phyloP scores from a whole-genome alignment of 345 rosid genomes.

The Litchi chinensis region DNA sequence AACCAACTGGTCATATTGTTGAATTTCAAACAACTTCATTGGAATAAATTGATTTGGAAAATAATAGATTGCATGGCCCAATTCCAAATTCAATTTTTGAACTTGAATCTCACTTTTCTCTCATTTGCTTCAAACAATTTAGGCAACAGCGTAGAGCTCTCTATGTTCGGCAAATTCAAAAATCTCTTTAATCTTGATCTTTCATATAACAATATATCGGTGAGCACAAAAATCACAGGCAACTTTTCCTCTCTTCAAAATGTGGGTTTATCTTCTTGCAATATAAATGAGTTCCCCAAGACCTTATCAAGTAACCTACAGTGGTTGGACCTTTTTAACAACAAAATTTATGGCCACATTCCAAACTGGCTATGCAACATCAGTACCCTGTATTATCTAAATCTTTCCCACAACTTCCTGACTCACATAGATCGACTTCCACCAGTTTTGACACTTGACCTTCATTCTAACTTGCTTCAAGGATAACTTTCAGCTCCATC shows the following conservation, averaged over 20 bases:
- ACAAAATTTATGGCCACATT: neutral
- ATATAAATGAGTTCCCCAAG: slow-evolving; percentile 26
- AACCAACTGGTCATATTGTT: slow-evolving; percentile 9
- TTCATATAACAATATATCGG: neutral
- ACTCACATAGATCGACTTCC: too few species aligned
- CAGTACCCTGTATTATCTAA: too few species aligned
- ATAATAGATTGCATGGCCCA: slow-evolving; percentile 22
- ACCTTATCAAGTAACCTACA: neutral
- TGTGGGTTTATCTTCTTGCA: slow-evolving; percentile 24
- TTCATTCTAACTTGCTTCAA: too few species aligned
- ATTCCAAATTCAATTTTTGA: slow-evolving; percentile 22
- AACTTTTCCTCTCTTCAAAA: slow-evolving; percentile 3
- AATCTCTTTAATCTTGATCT: slow-evolving; percentile 24
- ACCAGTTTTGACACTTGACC: too few species aligned
- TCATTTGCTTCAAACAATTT: slow-evolving; percentile 11
- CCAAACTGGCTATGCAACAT: too few species aligned
- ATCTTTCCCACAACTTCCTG: too few species aligned
- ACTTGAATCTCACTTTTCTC: neutral
- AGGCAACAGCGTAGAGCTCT: slow-evolving; percentile 17
- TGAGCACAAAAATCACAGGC: neutral
- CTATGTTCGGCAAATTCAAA: slow-evolving; percentile 18
- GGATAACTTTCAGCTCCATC: too few species aligned
- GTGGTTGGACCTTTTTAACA: slow-evolving; percentile 1
- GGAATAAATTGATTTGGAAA: neutral
- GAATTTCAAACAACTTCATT: slow-evolving; percentile 12